Percentiles rank a stretch among this genome's conserved stretches.
Evolutionary conservation across 352 stramenopile species (phyloP).

Genomic region (Phytophthora cactorum): DNA sequence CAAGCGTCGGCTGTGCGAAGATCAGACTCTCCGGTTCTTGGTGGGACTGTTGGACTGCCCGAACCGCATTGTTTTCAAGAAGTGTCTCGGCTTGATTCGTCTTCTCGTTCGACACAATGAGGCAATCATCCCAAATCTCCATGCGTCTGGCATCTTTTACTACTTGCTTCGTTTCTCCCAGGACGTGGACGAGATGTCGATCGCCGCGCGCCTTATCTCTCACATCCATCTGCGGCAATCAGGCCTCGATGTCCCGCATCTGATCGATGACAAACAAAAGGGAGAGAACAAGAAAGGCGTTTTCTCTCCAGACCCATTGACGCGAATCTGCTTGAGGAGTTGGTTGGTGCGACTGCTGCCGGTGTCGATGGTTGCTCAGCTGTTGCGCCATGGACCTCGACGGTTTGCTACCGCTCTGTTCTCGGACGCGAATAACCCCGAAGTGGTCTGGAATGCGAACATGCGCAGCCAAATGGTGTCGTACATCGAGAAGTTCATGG

Average conservation of each 20-base stretch:
- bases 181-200: slow-evolving; percentile 85
- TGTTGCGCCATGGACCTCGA: slow-evolving; percentile 77
- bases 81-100: slow-evolving; percentile 80
- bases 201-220: slow-evolving; percentile 78
- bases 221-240: slow-evolving; percentile 87
- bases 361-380: slow-evolving; percentile 86
- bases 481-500: slow-evolving; percentile 90
- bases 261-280: slow-evolving; percentile 77
- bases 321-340: slow-evolving; percentile 81
- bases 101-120: slow-evolving; percentile 88
- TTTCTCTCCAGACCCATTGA: slow-evolving; percentile 81
- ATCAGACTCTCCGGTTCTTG: slow-evolving; percentile 81
- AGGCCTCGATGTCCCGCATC: slow-evolving; percentile 59
- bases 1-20: slow-evolving; percentile 76
- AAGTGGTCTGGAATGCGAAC: slow-evolving; percentile 87
- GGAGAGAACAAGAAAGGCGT: slow-evolving; percentile 84
- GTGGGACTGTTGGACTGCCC: slow-evolving; percentile 82
- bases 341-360: slow-evolving; percentile 86
- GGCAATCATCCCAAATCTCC: slow-evolving; percentile 81
- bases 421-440: slow-evolving; percentile 84
- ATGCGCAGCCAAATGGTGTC: slow-evolving; percentile 88
- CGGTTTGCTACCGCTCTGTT: slow-evolving; percentile 84
- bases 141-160: slow-evolving; percentile 88
- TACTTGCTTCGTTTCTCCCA: slow-evolving; percentile 83
- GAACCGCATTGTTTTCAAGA: slow-evolving; percentile 88